Evolutionary conservation across 2,329 filamentous ascomycete species (phyloP), one percentile per base, ranked within the genome.

Genomic region (Talaromyces albobiverticillius): DNA sequence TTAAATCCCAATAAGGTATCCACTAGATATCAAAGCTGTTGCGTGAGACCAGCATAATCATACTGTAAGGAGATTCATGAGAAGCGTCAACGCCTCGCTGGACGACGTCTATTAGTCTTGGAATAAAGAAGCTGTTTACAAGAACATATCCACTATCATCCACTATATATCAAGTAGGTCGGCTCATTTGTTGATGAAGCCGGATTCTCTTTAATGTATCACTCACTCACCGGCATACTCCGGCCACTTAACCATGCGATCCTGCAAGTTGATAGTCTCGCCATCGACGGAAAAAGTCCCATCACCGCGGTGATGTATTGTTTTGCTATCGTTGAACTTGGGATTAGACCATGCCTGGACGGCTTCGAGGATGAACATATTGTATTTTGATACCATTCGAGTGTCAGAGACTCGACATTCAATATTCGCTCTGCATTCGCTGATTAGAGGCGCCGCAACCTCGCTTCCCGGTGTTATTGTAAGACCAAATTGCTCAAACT

Each of bases 381-480:
- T 42, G 38, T 50, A 42, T 40, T 32, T 42, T 3, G 18, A 32
- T 8, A 42, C 11, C 47, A 50, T 50, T 6, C 36, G 36, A 50
- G 36, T 50, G 22, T 50, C 16, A 25, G 16, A 38, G 29, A 49
- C 16, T 4, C 46, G 34, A 10, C 46, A 49, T 41, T 41, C 23
- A 31, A 41, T 49, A 31, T 31, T 41, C 11, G 34, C 47, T 31
- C 40, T 41, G 25, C 25, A 50, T 41, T 50, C 16, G 6, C 23
- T 16, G 8, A 41, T 49, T 14, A 41, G 11, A 29, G 16, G 47
- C 6, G 47, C 47, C 7, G 10, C 29, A 20, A 50, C 23, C 20
- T 50, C 22, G 32, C 20, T 40, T 9, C 36, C 47, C 16, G 25
- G 22, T 5, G 23, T 5, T 2, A 16, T 22, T 8, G 23, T 41